These are phyloP conservation scores for Trametes elegans DNA, from an alignment of 768 basidiomycete species.

Conservation along the genomic window DNA sequence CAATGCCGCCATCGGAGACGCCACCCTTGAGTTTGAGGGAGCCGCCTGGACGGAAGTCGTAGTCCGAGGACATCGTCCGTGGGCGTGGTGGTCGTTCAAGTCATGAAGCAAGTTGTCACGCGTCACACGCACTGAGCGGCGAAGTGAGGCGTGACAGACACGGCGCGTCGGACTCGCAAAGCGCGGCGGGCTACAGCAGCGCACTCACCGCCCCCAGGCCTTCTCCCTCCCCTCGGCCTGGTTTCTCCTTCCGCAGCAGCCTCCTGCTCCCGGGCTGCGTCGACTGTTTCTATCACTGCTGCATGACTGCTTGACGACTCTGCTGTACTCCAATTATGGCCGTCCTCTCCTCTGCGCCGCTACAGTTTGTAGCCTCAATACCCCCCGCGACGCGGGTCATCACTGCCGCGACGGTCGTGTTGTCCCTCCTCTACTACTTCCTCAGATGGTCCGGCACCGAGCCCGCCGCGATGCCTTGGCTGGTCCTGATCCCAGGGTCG, in stretches of 20 bases:
- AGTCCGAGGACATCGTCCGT: conserved; percentile 65
- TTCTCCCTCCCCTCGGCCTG: neutral
- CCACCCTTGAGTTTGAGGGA: conserved; percentile 89
- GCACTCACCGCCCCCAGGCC: neutral
- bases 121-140: conserved; percentile 17
- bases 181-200: neutral
- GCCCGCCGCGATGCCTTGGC: conserved; percentile 52
- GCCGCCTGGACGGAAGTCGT: conserved; percentile 82
- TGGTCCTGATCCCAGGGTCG: conserved; percentile 79
- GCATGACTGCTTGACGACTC: conserved; percentile 13
- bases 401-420: conserved; percentile 56
- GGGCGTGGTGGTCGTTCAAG: conserved; percentile 21
- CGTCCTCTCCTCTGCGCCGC: conserved; percentile 62
- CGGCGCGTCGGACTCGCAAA: conserved; percentile 9
- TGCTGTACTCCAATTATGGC: conserved; percentile 50
- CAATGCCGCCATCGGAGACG: conserved; percentile 72
- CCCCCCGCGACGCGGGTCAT: conserved; percentile 80
- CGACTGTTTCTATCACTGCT: conserved; percentile 7
- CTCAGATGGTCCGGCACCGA: conserved; percentile 51
- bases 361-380: conserved; percentile 65
- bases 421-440: conserved; percentile 63
- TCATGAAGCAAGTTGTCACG: conserved; percentile 26
- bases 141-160: conserved; percentile 19
- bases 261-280: conserved; percentile 6
- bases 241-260: neutral